A percentile compares a stretch with the other conserved stretches of the same genome.
These are phyloP conservation scores for Podila horticola DNA, from an alignment of 192 early-diverging fungal genomes.

Conservation along the genomic window DNA sequence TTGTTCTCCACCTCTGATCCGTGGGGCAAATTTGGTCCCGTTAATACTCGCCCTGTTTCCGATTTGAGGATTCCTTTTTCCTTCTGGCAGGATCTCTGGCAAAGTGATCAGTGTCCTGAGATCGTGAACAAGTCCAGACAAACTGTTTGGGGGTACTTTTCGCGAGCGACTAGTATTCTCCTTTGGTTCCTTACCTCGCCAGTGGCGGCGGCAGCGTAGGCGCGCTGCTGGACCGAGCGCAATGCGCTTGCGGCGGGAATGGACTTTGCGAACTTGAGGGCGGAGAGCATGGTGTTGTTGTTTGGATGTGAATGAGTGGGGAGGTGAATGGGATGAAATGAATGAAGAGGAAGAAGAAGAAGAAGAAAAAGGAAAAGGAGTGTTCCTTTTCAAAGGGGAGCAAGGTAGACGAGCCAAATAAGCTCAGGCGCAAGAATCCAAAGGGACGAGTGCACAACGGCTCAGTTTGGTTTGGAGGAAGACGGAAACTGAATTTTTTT, in stretches of 20 bases:
- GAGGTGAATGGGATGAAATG: slow-evolving; percentile 5
- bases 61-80: too few relatives aligned
- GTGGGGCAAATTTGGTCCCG: too few relatives aligned
- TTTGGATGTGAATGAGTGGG: slow-evolving; percentile 10
- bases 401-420: neutral
- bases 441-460: neutral
- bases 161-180: neutral
- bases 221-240: slow-evolving; percentile 41
- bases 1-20: too few relatives aligned
- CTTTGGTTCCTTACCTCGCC: slow-evolving; percentile 28
- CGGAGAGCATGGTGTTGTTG: slow-evolving; percentile 15
- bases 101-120: neutral
- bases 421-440: neutral
- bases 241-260: slow-evolving; percentile 15
- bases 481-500: slow-evolving; percentile 1
- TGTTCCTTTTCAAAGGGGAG: neutral
- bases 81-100: too few relatives aligned
- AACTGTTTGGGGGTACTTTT: neutral
- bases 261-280: slow-evolving; percentile 31
- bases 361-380: neutral
- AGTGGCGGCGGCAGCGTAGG: slow-evolving; percentile 41
- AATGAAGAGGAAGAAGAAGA: slow-evolving; percentile 1
- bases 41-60: too few relatives aligned
- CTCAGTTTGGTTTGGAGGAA: neutral
- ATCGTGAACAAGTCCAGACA: neutral